Conservation (phyloP, 768 basidiomycete genomes). For the Phylloporus scabripes region DNA sequence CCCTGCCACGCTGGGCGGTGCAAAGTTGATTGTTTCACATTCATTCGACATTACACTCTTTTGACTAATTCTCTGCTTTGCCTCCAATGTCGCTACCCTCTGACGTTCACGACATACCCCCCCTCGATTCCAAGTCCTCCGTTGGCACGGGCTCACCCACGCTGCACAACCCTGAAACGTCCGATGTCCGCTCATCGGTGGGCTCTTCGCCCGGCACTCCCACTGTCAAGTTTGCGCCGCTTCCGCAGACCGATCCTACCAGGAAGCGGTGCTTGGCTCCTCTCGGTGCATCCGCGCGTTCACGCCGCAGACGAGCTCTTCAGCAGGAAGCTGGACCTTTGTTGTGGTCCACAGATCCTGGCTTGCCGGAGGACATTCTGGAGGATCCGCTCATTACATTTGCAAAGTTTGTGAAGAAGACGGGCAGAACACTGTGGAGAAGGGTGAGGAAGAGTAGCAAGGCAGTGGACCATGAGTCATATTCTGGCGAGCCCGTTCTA, state of each 20-base stretch:
- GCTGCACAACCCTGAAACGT: slow-evolving; percentile 7
- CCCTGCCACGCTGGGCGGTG: slow-evolving; percentile 15
- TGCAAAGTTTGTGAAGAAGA: slow-evolving; percentile 48
- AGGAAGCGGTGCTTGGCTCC: slow-evolving; percentile 46
- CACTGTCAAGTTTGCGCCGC: slow-evolving; percentile 54
- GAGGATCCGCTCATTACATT: slow-evolving; percentile 47
- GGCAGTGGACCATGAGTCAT: slow-evolving; percentile 7
- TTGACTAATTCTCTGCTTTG: slow-evolving; percentile 2
- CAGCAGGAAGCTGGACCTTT: slow-evolving; percentile 19
- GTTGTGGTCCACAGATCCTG: slow-evolving; percentile 19
- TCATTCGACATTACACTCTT: slow-evolving; percentile 24
- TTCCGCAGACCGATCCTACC: slow-evolving; percentile 48
- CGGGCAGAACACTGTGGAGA: slow-evolving; percentile 38
- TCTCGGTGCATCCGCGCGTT: slow-evolving; percentile 48
- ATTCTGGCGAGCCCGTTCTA: slow-evolving; percentile 6
- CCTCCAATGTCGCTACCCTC: slow-evolving; percentile 12
- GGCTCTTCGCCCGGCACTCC: slow-evolving; percentile 16
- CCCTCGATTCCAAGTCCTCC: slow-evolving; percentile 17
- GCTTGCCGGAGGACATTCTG: slow-evolving; percentile 24
- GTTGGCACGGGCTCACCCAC: slow-evolving; percentile 10
- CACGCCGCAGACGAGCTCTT: slow-evolving; percentile 20
- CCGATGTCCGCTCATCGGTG: slow-evolving; percentile 11
- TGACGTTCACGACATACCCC: slow-evolving; percentile 17
- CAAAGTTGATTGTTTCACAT: slow-evolving; percentile 2
- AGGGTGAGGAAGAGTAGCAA: slow-evolving; percentile 39